A percentile compares a stretch with the other conserved stretches of the same genome.
phyloP scores from a whole-genome alignment of 495 filamentous ascomycete genomes.

The Clohesyomyces aquaticus region DNA sequence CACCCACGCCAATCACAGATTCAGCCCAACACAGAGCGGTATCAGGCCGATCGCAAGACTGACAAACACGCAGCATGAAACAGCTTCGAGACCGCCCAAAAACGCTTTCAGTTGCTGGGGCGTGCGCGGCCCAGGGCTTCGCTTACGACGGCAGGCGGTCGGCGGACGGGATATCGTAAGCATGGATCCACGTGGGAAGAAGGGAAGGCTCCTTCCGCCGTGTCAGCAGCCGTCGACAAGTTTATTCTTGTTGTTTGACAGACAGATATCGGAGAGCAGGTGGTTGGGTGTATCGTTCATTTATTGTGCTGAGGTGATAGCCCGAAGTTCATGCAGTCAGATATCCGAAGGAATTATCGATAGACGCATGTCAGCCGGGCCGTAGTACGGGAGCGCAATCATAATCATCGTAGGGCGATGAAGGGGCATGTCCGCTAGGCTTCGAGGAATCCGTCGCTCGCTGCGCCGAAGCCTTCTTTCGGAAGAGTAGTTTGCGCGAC shows the following conservation, averaged over 20 bases:
- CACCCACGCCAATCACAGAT: background rate
- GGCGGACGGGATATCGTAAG: background rate
- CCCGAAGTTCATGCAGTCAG: background rate
- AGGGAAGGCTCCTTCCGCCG: background rate
- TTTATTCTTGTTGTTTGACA: background rate
- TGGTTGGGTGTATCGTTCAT: no score
- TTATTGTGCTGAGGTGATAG: background rate
- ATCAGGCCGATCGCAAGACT: no score
- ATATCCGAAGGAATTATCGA: background rate
- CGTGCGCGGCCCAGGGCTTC: background rate
- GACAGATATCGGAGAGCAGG: background rate
- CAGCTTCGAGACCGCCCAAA: background rate
- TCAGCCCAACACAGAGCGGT: background rate
- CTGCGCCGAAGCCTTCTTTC: background rate
- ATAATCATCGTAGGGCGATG: background rate
- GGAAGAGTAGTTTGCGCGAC: background rate
- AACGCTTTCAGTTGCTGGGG: background rate
- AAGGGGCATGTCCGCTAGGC: no score
- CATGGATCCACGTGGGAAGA: background rate
- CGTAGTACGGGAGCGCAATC: background rate
- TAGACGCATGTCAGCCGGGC: background rate
- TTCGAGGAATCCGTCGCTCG: background rate
- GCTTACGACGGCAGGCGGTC: background rate
- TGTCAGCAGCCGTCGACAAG: background rate
- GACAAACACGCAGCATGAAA: no score